phyloP scores from a whole-genome alignment of 2,329 filamentous ascomycete genomes.

The Aspergillus vadensis region DNA sequence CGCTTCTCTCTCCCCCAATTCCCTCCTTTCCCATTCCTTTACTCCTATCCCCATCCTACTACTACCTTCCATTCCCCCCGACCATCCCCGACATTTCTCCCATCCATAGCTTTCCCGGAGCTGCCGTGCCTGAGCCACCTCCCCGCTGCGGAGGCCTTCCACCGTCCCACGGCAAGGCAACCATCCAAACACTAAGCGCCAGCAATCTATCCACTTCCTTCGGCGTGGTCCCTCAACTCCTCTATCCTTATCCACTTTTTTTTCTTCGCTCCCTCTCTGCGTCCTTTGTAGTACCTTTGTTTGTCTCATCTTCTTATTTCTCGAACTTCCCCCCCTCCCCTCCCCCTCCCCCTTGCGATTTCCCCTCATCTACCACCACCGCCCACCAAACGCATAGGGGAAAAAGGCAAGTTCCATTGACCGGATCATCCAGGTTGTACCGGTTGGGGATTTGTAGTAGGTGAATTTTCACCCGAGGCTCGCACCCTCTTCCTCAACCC shows the following conservation, averaged over 20 bases:
- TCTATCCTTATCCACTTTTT: conserved; percentile 6
- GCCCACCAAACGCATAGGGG: neutral
- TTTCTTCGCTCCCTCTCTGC: neutral
- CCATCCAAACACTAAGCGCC: conserved; percentile 15
- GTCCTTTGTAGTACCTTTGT: neutral
- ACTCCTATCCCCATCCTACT: neutral
- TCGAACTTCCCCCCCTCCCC: too few species aligned
- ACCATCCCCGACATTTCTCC: neutral
- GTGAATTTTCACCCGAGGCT: conserved; percentile 22
- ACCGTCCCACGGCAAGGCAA: conserved; percentile 14
- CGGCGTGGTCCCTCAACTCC: neutral
- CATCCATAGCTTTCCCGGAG: neutral
- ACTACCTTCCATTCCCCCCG: neutral
- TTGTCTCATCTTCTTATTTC: neutral
- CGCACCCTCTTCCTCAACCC: conserved; percentile 10
- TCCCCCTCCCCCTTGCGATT: neutral
- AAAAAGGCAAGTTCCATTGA: conserved; percentile 11
- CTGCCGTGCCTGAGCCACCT: conserved; percentile 13
- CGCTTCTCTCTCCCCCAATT: neutral
- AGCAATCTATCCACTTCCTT: conserved; percentile 5
- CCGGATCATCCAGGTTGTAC: conserved; percentile 8
- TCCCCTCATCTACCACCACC: conserved; percentile 3
- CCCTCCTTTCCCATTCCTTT: neutral
- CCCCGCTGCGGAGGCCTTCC: conserved; percentile 19
- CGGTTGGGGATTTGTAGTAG: conserved; percentile 18